phyloP scores from a whole-genome alignment of 139 green algal genomes.

The Volvox reticuliferus region DNA sequence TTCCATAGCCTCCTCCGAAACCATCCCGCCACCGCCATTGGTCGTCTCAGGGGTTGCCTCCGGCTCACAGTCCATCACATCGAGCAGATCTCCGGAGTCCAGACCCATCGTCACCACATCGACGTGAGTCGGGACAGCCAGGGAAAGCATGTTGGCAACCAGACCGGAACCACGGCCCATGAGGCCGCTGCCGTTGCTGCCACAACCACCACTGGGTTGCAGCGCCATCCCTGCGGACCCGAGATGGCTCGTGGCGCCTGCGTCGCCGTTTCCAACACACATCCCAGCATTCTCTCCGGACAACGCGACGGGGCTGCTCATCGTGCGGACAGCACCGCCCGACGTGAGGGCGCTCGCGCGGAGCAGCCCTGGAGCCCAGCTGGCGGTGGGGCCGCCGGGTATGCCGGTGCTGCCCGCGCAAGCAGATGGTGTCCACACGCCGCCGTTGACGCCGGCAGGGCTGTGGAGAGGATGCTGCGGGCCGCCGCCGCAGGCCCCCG shows the following conservation, averaged over 20 bases:
- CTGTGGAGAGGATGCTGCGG: background rate
- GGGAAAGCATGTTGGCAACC: background rate
- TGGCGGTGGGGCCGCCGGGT: background rate
- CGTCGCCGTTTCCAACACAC: background rate
- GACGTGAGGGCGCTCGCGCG: background rate
- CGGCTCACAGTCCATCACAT: background rate
- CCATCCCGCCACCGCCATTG: background rate
- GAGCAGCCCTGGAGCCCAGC: background rate
- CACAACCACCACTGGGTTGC: background rate
- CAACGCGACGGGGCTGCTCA: conserved; percentile 14
- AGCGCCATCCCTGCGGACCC: background rate
- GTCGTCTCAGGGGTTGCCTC: background rate
- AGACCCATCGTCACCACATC: conserved; percentile 47
- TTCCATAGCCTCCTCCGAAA: background rate
- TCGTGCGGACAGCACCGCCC: background rate
- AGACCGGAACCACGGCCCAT: background rate
- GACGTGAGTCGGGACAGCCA: background rate
- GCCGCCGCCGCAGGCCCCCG: too few species aligned
- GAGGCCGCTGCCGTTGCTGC: conserved; percentile 3
- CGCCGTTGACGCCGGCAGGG: background rate
- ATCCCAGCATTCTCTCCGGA: background rate
- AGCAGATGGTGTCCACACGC: background rate
- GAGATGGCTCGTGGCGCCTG: background rate
- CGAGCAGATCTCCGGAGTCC: conserved; percentile 7
- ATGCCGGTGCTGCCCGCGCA: background rate